A percentile compares a stretch with the other conserved stretches of the same genome.
Evolutionary conservation across 345 rosid species (phyloP).

Genomic region (Abelmoschus esculentus): DNA sequence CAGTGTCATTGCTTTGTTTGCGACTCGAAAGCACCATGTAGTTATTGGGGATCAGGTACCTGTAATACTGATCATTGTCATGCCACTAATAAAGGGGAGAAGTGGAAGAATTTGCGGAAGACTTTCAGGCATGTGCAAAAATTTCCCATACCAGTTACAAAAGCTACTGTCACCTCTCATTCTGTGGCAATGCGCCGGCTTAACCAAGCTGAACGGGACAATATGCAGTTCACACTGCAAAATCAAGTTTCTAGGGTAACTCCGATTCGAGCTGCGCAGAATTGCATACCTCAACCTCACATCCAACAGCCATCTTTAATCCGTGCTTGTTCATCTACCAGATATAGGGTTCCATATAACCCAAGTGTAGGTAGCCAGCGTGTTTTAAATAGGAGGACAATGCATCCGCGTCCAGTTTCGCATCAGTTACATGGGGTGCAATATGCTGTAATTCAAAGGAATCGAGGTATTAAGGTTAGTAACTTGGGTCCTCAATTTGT

Average conservation of each 20-base stretch:
- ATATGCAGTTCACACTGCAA: constrained; percentile 8
- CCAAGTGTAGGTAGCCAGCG: constrained; percentile 22
- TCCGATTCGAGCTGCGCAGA: not conserved
- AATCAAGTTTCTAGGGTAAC: not conserved
- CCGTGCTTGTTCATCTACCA: constrained; percentile 37
- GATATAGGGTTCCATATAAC: constrained; percentile 20
- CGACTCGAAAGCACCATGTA: constrained; percentile 73
- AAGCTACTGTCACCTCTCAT: constrained; percentile 12
- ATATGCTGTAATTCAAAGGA: constrained; percentile 23
- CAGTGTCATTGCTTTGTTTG: constrained; percentile 94
- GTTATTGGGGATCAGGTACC: constrained; percentile 45
- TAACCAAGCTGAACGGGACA: constrained; percentile 21
- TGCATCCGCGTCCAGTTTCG: constrained; percentile 13
- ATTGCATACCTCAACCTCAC: constrained; percentile 17
- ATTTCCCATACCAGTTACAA: constrained; percentile 19
- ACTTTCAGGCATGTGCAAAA: constrained; percentile 26
- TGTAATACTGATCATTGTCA: constrained; percentile 57
- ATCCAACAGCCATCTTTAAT: constrained; percentile 12
- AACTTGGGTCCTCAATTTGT: constrained; percentile 21
- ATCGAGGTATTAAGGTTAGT: constrained; percentile 23
- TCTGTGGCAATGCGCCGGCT: constrained; percentile 16
- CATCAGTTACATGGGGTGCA: constrained; percentile 25
- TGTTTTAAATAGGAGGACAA: constrained; percentile 15
- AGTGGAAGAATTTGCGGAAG: constrained; percentile 57
- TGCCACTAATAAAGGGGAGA: constrained; percentile 61